phyloP scores from a whole-genome alignment of 805 yeast species.

The Priceomyces melissophilus region DNA sequence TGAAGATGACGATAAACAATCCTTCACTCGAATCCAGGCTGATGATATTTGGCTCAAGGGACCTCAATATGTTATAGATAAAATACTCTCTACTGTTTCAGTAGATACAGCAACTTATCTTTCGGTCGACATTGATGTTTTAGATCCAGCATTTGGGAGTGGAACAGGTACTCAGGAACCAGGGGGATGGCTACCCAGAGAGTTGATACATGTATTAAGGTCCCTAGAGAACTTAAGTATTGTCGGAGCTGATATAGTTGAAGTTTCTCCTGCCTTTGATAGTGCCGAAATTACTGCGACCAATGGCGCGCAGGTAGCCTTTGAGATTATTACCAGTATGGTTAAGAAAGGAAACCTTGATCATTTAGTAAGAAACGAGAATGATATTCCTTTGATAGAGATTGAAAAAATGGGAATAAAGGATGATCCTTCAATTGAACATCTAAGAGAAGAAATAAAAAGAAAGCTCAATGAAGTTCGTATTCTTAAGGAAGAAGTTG shows the following conservation, averaged over 20 bases:
- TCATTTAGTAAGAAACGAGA: slow-evolving; percentile 1
- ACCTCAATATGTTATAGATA: slow-evolving; percentile 51
- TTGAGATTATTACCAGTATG: slow-evolving; percentile 70
- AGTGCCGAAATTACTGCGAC: slow-evolving; percentile 63
- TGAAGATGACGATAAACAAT: slow-evolving; percentile 62
- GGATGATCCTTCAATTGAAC: not conserved
- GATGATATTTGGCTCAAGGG: slow-evolving; percentile 75
- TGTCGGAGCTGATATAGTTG: slow-evolving; percentile 57
- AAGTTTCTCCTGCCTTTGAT: slow-evolving; percentile 63
- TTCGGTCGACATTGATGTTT: slow-evolving; percentile 70
- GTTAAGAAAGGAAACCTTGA: slow-evolving; percentile 51
- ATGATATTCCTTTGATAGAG: too few relatives aligned
- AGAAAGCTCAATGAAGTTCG: slow-evolving; percentile 1
- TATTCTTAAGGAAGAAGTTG: too few relatives aligned
- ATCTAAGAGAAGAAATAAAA: not conserved
- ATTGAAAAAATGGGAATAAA: too few relatives aligned
- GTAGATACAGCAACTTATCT: slow-evolving; percentile 66
- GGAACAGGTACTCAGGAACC: slow-evolving; percentile 62
- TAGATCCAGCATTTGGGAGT: slow-evolving; percentile 56
- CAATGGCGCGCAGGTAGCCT: slow-evolving; percentile 69
- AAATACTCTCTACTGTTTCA: slow-evolving; percentile 54
- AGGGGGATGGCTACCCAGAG: slow-evolving; percentile 58
- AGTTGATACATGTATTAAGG: slow-evolving; percentile 47
- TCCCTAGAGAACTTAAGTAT: slow-evolving; percentile 41
- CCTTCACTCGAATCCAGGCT: slow-evolving; percentile 65